Evolutionary conservation across 345 rosid species (phyloP).

Genomic region (Eucalyptus urophylla): DNA sequence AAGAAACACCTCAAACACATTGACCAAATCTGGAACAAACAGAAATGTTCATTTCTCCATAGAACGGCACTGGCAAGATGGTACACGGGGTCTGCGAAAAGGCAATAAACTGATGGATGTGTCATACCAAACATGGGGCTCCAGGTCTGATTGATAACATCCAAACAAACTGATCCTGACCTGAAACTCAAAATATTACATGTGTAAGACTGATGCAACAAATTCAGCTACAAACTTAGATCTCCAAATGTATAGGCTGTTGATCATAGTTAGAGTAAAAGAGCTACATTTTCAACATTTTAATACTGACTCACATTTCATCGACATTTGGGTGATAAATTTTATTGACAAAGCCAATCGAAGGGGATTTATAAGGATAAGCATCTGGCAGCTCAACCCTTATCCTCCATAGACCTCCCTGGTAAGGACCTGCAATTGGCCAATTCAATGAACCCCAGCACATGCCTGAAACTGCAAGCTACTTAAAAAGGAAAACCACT

Average conservation of each 20-base stretch:
- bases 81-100: not conserved
- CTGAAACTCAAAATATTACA: slow-evolving; percentile 31
- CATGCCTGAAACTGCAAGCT: not conserved
- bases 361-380: slow-evolving; percentile 98
- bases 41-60: not conserved
- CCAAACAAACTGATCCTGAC: slow-evolving; percentile 95
- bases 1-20: slow-evolving; percentile 93
- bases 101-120: not conserved
- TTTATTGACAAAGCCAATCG: slow-evolving; percentile 87
- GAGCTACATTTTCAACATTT: not conserved
- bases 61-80: not conserved
- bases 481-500: not conserved
- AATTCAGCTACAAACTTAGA: not conserved
- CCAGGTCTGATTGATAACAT: slow-evolving; percentile 96
- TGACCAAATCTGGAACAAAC: slow-evolving; percentile 65
- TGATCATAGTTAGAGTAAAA: not conserved
- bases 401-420: slow-evolving; percentile 94
- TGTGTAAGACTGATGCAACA: not conserved
- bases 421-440: slow-evolving; percentile 55
- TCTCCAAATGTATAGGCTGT: not conserved
- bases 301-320: slow-evolving; percentile 62
- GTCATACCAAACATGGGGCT: slow-evolving; percentile 96
- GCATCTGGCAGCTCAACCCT: slow-evolving; percentile 98
- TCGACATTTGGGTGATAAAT: slow-evolving; percentile 99
- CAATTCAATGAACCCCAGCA: not conserved